phyloP scores from a whole-genome alignment of 169 alveolate species.

The Plasmodium gaboni region DNA sequence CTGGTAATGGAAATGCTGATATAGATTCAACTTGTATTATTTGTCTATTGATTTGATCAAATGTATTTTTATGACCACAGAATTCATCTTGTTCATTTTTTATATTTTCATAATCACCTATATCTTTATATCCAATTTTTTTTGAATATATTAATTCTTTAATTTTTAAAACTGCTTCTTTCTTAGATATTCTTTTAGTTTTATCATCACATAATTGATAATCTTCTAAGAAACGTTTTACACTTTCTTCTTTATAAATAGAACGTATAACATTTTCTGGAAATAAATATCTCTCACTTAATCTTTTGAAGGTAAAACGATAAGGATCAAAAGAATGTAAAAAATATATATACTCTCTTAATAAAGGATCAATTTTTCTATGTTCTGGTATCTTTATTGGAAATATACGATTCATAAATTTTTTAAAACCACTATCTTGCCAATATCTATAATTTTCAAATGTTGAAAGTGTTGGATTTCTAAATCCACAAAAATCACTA shows the following conservation, averaged over 20 bases:
- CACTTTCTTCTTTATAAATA: slow-evolving; percentile 73
- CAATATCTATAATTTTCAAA: slow-evolving; percentile 87
- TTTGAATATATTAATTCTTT: slow-evolving; percentile 67
- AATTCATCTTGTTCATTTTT: slow-evolving; percentile 80
- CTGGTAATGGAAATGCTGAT: slow-evolving; percentile 83
- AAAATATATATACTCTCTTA: slow-evolving; percentile 88
- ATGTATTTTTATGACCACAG: slow-evolving; percentile 78
- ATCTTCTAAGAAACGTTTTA: slow-evolving; percentile 41
- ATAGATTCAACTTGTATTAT: slow-evolving; percentile 85
- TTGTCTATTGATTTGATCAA: slow-evolving; percentile 84
- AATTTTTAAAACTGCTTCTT: slow-evolving; percentile 63
- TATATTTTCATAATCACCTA: slow-evolving; percentile 81
- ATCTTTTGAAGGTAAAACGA: slow-evolving; percentile 84
- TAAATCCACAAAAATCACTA: slow-evolving; percentile 82
- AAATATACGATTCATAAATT: slow-evolving; percentile 86
- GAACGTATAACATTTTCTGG: slow-evolving; percentile 18
- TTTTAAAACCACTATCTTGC: slow-evolving; percentile 90
- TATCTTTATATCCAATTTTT: slow-evolving; percentile 79
- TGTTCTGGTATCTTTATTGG: slow-evolving; percentile 87
- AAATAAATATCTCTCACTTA: slow-evolving; percentile 86
- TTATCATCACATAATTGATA: slow-evolving; percentile 70
- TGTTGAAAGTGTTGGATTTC: slow-evolving; percentile 90
- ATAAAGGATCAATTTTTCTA: slow-evolving; percentile 85
- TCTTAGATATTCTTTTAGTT: slow-evolving; percentile 74
- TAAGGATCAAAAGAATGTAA: slow-evolving; percentile 89